Percentiles rank a stretch among this genome's conserved stretches.
These are phyloP conservation scores for Debaryomycetaceae sp. DNA, from an alignment of 1,139 yeast genomes.

Conservation along the genomic window DNA sequence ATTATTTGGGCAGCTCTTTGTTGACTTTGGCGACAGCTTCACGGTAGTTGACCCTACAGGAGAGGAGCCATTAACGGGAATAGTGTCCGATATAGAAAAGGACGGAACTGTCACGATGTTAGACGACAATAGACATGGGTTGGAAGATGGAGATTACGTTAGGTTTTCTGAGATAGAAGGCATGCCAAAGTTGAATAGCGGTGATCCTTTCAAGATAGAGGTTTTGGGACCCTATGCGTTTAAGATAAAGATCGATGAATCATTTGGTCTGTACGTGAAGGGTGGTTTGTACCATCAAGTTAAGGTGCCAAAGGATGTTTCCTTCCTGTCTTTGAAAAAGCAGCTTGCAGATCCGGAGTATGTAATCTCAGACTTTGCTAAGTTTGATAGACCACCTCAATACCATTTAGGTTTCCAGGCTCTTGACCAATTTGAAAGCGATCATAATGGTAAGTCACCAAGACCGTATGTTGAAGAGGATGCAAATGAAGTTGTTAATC, in stretches of 20 bases:
- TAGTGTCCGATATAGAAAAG: constrained; percentile 82
- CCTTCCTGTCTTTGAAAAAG: constrained; percentile 60
- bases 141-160: constrained; percentile 89
- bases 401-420: constrained; percentile 92
- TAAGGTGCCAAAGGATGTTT: constrained; percentile 66
- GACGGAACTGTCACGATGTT: constrained; percentile 90
- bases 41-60: constrained; percentile 84
- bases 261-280: constrained; percentile 62
- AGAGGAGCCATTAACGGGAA: constrained; percentile 86
- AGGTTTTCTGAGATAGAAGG: constrained; percentile 88
- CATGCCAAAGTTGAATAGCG: constrained; percentile 62
- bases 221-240: constrained; percentile 95
- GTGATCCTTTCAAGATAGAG: constrained; percentile 67
- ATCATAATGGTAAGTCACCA: constrained; percentile 67
- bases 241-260: constrained; percentile 55
- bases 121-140: constrained; percentile 89
- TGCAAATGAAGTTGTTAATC: constrained; percentile 61
- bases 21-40: constrained; percentile 83
- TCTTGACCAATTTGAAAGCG: constrained; percentile 65
- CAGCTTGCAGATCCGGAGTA: constrained; percentile 79
- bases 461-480: constrained; percentile 74
- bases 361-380: constrained; percentile 82
- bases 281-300: constrained; percentile 95
- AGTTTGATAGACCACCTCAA: constrained; percentile 88
- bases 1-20: constrained; percentile 82